Evolutionary conservation across 768 basidiomycete species (phyloP).

Genomic region (Rhizopogon salebrosus): DNA sequence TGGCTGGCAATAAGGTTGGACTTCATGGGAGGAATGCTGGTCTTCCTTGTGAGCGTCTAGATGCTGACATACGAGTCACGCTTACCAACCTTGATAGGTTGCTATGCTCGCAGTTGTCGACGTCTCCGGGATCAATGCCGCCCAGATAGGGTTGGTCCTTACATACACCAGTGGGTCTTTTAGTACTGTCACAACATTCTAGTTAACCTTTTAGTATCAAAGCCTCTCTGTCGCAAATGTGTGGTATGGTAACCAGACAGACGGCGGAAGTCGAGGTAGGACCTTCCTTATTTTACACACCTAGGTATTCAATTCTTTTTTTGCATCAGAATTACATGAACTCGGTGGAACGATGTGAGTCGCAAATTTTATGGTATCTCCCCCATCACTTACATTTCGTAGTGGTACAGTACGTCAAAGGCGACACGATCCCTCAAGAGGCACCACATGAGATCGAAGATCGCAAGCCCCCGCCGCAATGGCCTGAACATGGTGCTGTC

Average conservation of each 20-base stretch:
- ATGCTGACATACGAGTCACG: too few relatives aligned
- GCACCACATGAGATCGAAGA: conserved; percentile 56
- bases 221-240: conserved; percentile 50
- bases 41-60: conserved; percentile 42
- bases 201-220: background rate
- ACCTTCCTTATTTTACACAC: background rate
- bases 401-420: conserved; percentile 53
- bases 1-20: conserved; percentile 75
- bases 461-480: conserved; percentile 48
- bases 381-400: background rate
- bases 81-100: conserved; percentile 34
- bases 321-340: conserved; percentile 56
- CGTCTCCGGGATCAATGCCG: conserved; percentile 52
- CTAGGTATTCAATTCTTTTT: background rate
- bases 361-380: background rate
- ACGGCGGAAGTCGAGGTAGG: conserved; percentile 61
- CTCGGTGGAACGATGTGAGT: conserved; percentile 52
- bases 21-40: conserved; percentile 56
- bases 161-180: conserved; percentile 52
- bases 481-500: conserved; percentile 61
- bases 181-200: background rate
- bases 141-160: conserved; percentile 67
- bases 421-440: conserved; percentile 54
- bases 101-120: conserved; percentile 59
- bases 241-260: conserved; percentile 50